These are phyloP conservation scores for Plasmodium billcollinsi DNA, from an alignment of 169 alveolate species.

Conservation along the genomic window DNA sequence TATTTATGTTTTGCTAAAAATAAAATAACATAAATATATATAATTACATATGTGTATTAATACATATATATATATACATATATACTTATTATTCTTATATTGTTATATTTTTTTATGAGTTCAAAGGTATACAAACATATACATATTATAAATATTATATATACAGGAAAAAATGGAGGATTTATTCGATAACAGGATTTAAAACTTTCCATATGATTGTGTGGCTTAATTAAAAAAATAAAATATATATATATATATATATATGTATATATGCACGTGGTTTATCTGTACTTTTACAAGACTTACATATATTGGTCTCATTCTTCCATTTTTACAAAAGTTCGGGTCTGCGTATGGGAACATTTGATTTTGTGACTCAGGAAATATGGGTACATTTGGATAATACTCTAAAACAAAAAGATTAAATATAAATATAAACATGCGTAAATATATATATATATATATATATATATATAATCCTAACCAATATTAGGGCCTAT, in stretches of 20 bases:
- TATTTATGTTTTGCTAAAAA: slow-evolving; percentile 50
- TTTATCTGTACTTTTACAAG: neutral
- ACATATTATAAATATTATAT: neutral
- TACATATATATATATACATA: neutral
- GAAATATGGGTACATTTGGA: slow-evolving; percentile 21
- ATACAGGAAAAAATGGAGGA: neutral
- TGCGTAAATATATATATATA: neutral
- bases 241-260: too few species aligned
- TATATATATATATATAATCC: neutral
- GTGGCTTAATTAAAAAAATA: neutral
- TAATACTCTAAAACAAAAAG: slow-evolving; percentile 19
- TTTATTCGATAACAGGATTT: neutral
- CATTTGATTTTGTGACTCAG: slow-evolving; percentile 27
- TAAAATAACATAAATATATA: neutral
- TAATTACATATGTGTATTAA: neutral
- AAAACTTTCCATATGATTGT: slow-evolving; percentile 1
- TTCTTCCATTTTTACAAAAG: slow-evolving; percentile 41
- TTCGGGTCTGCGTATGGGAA: slow-evolving; percentile 20
- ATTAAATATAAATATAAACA: neutral
- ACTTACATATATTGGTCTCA: slow-evolving; percentile 44
- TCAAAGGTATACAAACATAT: too few species aligned
- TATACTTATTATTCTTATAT: neutral
- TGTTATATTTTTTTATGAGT: neutral
- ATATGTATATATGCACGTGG: neutral
- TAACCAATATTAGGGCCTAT: slow-evolving; percentile 52